Percentiles rank a stretch among this genome's conserved stretches.
phyloP scores from a whole-genome alignment of 1,284 basidiomycete species.

The Volvariella surrecta region DNA sequence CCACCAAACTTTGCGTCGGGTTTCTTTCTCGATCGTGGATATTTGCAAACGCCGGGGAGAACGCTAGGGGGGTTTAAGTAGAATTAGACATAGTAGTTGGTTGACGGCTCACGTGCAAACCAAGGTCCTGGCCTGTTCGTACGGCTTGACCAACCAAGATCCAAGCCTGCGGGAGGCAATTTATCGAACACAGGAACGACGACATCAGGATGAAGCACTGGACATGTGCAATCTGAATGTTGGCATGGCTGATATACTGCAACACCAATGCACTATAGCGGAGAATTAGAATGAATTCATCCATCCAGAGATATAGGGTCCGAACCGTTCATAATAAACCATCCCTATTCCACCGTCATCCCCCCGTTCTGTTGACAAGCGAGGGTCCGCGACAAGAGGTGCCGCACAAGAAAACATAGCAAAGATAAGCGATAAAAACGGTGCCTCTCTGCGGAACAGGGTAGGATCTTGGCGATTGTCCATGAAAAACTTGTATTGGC shows the following conservation, averaged over 20 bases:
- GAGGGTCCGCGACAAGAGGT: constrained; percentile 65
- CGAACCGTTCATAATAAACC: constrained; percentile 78
- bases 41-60: constrained; percentile 68
- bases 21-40: constrained; percentile 75
- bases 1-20: constrained; percentile 86
- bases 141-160: constrained; percentile 83
- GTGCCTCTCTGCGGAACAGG: constrained; percentile 48
- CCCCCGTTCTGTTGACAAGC: constrained; percentile 40
- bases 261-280: constrained; percentile 69
- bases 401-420: constrained; percentile 81
- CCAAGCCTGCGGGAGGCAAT: constrained; percentile 88
- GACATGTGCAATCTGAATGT: constrained; percentile 76
- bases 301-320: constrained; percentile 13
- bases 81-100: not conserved
- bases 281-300: constrained; percentile 11
- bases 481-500: constrained; percentile 67
- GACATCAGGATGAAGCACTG: constrained; percentile 84
- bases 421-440: constrained; percentile 74
- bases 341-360: constrained; percentile 79
- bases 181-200: constrained; percentile 83
- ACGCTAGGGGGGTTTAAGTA: constrained; percentile 39
- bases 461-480: constrained; percentile 47
- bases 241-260: constrained; percentile 81
- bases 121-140: constrained; percentile 80
- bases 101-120: constrained; percentile 66